These are phyloP conservation scores for Lipomyces yamadae DNA, from an alignment of 805 yeast genomes.

Conservation along the genomic window DNA sequence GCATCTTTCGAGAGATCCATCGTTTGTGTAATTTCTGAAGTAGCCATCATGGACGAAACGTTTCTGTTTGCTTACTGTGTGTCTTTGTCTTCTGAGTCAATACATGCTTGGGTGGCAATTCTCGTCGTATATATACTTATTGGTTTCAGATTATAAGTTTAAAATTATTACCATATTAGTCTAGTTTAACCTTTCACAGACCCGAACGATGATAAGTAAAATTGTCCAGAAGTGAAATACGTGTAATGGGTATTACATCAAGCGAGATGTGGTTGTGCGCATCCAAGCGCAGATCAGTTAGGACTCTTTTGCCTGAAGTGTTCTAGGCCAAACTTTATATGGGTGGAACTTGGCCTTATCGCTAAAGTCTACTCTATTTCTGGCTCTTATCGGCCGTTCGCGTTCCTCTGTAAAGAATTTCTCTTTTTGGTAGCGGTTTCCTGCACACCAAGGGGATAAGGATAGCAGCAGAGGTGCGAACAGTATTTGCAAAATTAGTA, in stretches of 20 bases:
- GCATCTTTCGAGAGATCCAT: background rate
- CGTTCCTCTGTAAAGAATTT: background rate
- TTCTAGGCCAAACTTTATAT: no score
- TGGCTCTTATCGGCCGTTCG: background rate
- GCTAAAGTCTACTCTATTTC: no score
- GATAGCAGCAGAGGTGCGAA: background rate
- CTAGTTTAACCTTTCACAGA: background rate
- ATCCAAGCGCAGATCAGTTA: no score
- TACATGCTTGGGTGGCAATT: background rate
- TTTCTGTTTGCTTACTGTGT: background rate
- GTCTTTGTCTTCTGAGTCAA: background rate
- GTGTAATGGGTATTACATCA: no score
- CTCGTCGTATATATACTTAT: background rate
- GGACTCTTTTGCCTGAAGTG: no score
- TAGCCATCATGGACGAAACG: background rate
- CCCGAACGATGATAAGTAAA: no score
- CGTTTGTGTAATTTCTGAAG: background rate
- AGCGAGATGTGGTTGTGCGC: no score
- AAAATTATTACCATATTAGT: background rate
- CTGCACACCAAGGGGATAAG: background rate
- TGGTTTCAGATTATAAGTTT: background rate
- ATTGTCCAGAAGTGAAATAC: background rate
- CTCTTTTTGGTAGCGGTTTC: background rate
- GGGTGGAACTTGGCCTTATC: background rate
- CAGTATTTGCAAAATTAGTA: no score